Evolutionary conservation across 345 rosid species (phyloP).

Genomic region (Erucastrum elatum): DNA sequence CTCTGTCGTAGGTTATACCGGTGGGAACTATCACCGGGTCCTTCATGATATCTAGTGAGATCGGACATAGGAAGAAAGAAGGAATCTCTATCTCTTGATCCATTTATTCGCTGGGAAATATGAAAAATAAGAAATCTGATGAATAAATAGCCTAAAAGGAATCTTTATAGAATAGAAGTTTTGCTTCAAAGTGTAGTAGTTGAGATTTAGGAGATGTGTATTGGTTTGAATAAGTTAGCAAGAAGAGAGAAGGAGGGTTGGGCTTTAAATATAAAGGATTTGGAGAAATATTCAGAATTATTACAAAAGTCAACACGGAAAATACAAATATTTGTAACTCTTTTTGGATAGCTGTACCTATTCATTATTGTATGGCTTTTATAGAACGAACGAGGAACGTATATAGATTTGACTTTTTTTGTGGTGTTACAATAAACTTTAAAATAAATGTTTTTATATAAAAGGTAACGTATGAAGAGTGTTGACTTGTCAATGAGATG

Average conservation of each 20-base stretch:
- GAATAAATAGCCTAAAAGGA: conserved; percentile 20
- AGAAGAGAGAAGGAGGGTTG: conserved; percentile 22
- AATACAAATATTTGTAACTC: conserved; percentile 29
- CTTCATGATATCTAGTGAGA: conserved; percentile 75
- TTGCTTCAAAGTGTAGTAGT: conserved; percentile 22
- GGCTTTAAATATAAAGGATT: conserved; percentile 43
- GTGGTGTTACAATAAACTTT: conserved; percentile 1
- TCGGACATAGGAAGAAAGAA: conserved; percentile 63
- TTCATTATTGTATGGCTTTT: conserved; percentile 17
- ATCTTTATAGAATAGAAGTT: neutral
- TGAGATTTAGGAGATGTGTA: conserved; percentile 36
- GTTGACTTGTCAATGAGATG: conserved; percentile 53
- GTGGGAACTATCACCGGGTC: conserved; percentile 70
- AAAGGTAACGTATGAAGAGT: conserved; percentile 35
- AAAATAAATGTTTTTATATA: conserved; percentile 9
- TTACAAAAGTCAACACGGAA: conserved; percentile 63
- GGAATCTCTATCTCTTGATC: conserved; percentile 74
- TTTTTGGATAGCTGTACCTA: conserved; percentile 14
- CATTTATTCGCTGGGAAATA: conserved; percentile 37
- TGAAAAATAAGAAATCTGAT: neutral
- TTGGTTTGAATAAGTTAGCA: conserved; percentile 44
- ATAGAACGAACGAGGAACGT: conserved; percentile 36
- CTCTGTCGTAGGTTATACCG: conserved; percentile 78
- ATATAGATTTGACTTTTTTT: conserved; percentile 34
- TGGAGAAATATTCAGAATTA: conserved; percentile 25